Percentiles rank a stretch among this genome's conserved stretches.
phyloP scores from a whole-genome alignment of 169 alveolate genomes.

The Plasmodium reichenowi region DNA sequence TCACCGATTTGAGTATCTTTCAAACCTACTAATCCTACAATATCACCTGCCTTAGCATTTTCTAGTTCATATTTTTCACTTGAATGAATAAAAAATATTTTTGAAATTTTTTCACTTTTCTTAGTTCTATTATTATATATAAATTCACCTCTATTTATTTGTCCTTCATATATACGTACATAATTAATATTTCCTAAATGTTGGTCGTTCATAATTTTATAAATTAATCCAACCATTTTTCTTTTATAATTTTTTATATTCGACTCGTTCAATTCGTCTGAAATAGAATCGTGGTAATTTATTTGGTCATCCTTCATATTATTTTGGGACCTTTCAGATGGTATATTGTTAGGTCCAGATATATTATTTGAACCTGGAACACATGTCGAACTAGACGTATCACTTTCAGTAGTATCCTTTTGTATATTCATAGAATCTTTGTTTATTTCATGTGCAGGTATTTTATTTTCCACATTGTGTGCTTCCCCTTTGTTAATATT shows the following conservation, averaged over 20 bases:
- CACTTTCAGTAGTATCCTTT: not conserved
- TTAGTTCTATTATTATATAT: constrained; percentile 87
- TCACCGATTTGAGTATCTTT: constrained; percentile 90
- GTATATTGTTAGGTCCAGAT: too few species aligned
- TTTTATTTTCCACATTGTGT: not conserved
- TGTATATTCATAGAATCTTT: not conserved
- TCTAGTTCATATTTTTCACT: constrained; percentile 86
- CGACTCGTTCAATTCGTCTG: constrained; percentile 54
- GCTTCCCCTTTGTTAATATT: not conserved
- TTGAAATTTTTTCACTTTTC: constrained; percentile 87
- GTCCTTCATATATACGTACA: constrained; percentile 88
- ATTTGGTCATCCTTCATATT: not conserved
- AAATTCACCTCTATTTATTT: constrained; percentile 81
- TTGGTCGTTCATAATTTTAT: constrained; percentile 78
- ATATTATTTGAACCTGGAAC: too few species aligned
- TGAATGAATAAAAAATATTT: constrained; percentile 89
- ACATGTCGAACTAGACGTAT: too few species aligned
- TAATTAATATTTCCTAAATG: constrained; percentile 85
- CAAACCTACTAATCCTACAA: constrained; percentile 88
- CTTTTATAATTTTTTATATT: constrained; percentile 71
- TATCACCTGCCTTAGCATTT: constrained; percentile 86
- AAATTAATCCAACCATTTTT: constrained; percentile 55
- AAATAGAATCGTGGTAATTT: constrained; percentile 2
- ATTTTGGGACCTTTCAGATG: not conserved
- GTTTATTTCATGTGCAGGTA: too few species aligned